Evolutionary conservation across 2,329 filamentous ascomycete genomes (phyloP).

Genomic region (Diaporthe humulicola): DNA sequence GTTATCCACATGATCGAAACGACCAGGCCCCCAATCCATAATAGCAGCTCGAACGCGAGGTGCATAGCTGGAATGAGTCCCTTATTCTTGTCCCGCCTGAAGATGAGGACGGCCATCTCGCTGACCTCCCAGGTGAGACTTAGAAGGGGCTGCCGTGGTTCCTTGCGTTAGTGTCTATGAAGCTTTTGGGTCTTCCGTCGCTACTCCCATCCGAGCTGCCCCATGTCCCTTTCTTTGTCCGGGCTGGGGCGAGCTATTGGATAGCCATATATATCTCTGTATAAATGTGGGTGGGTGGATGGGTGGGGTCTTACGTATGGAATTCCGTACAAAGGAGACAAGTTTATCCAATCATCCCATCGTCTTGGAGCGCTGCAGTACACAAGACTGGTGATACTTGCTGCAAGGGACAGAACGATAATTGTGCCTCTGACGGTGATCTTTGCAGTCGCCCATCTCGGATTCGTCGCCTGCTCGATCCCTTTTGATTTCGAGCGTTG

Average conservation of each 20-base stretch:
- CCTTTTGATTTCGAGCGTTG: not conserved
- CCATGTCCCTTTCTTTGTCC: not conserved
- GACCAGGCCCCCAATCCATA: not conserved
- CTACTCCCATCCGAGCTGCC: not conserved
- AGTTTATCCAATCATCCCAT: not conserved
- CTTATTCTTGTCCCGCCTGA: constrained; percentile 1
- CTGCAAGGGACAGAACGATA: not conserved
- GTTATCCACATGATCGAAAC: not conserved
- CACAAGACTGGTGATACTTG: not conserved
- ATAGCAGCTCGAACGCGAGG: constrained; percentile 11
- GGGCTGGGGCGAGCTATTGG: not conserved
- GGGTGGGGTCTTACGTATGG: constrained; percentile 16
- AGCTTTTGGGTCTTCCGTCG: not conserved
- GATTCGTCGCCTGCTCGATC: constrained; percentile 4
- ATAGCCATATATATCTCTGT: not conserved
- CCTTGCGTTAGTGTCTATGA: not conserved
- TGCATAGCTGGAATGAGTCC: constrained; percentile 3
- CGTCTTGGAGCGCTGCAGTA: not conserved
- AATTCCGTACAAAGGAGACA: not conserved
- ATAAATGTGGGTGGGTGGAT: not conserved
- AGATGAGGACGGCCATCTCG: not conserved
- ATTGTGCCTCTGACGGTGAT: not conserved
- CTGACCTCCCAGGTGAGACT: constrained; percentile 1
- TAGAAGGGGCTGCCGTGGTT: not conserved
- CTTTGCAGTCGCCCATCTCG: constrained; percentile 12